Evolutionary conservation across 768 basidiomycete species (phyloP), one percentile per base, ranked within the genome.

Genomic region (Termitomyces sp.): DNA sequence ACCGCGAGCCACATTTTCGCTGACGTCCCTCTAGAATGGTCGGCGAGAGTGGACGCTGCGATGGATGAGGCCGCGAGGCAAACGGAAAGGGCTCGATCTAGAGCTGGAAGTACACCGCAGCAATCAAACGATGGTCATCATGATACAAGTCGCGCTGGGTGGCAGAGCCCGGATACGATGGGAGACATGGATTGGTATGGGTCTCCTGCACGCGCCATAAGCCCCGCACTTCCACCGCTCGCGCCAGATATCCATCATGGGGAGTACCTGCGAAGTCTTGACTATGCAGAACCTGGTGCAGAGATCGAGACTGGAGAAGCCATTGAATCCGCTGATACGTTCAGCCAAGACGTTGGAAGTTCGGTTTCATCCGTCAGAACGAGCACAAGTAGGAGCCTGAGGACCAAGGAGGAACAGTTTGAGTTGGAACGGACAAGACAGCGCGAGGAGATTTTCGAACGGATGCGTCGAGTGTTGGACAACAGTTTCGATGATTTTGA

Each of bases 11-110:
- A 2, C 16, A 7, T 11, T 38, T 25, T 23, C 15, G 40, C 18
- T 49, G 22, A 36, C 13, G 25, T 25, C 11, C 5, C 12, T 4
- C 32, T 39, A 57, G 56, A 57, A 25, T 57, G 56, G 56, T 31
- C 42, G 22, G 25, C 42, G 3, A 31, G 22, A 39, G 9, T 42
- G 23, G 23, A 42, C 2, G 41, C 50, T 29, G 52, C 56, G 7
- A 57, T 57, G 56, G 20, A 33, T 5, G 56, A 53, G 32, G 56
- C 52, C 15, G 46, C 52, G 12, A 53, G 29, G n/a, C 33, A 50
- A 38, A 50, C 52, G 6, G 52, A 57, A 53, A 29, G 39, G 20
- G 56, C 45, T 20, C 52, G 47, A 4, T 50, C 52, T 22, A 41
- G 47, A 22, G 13, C 56, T 13, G 41, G 16, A 10, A 57, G 47